Conservation (phyloP, 306 rosid species). For the Castanea crenata region DNA sequence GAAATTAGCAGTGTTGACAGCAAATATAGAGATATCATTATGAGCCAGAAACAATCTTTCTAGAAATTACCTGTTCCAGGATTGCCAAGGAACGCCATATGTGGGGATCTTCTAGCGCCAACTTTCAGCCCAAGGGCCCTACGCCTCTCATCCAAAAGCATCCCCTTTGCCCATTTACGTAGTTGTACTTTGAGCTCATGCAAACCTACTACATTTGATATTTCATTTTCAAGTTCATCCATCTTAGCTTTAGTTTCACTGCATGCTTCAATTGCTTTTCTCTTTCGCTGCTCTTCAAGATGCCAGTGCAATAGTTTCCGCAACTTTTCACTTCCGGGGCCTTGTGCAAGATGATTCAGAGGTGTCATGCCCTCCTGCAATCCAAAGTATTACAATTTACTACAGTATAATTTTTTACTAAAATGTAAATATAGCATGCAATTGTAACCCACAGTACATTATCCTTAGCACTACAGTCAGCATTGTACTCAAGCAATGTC, state of each 20-base stretch:
- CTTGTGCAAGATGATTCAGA: conserved; percentile 71
- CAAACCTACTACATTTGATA: conserved; percentile 83
- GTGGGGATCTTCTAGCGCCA: conserved; percentile 89
- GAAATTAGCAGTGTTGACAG: background rate
- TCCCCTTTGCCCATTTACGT: conserved; percentile 94
- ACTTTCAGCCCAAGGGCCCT: conserved; percentile 87
- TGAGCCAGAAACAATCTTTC: conserved; percentile 11
- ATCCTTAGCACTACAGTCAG: conserved; percentile 86
- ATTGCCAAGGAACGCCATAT: conserved; percentile 98
- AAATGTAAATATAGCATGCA: conserved; percentile 5
- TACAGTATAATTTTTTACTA: background rate
- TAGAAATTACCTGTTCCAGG: conserved; percentile 85
- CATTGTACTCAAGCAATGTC: conserved; percentile 68
- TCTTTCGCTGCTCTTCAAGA: conserved; percentile 79
- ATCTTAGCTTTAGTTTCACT: conserved; percentile 84
- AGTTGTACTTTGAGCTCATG: conserved; percentile 78
- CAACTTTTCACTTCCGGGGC: conserved; percentile 72
- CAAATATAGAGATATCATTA: background rate
- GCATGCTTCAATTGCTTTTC: conserved; percentile 83
- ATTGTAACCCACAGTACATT: conserved; percentile 42
- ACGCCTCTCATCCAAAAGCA: conserved; percentile 99
- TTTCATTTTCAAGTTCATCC: conserved; percentile 79
- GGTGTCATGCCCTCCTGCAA: conserved; percentile 96
- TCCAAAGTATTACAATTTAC: conserved; percentile 26
- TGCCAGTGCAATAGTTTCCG: conserved; percentile 55